phyloP scores from a whole-genome alignment of 805 yeast species.

The Pachysolen tannophilus region DNA sequence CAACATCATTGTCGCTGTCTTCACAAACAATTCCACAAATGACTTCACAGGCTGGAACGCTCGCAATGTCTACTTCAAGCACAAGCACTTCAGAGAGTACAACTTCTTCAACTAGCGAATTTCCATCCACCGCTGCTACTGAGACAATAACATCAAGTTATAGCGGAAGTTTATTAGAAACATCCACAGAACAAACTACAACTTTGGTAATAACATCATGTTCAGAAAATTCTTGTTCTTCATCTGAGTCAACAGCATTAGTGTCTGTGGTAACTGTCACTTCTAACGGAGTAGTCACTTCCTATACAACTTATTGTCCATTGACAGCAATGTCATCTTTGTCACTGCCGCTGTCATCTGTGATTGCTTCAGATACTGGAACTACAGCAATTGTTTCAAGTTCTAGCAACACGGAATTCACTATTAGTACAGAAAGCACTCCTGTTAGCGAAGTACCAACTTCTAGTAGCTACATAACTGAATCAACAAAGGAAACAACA shows the following conservation, averaged over 20 bases:
- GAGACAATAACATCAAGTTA: conserved; percentile 28
- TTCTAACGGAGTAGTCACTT: conserved; percentile 11
- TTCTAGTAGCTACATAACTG: no score
- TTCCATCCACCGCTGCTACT: conserved; percentile 23
- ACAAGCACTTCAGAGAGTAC: no score
- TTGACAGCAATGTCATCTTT: conserved; percentile 9
- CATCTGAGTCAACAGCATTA: conserved; percentile 7
- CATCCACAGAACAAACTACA: conserved; percentile 5
- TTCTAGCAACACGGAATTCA: no score
- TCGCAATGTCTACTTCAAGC: no score
- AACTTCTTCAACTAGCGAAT: conserved; percentile 16
- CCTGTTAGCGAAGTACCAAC: no score
- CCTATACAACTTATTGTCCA: conserved; percentile 17
- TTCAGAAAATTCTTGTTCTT: conserved; percentile 7
- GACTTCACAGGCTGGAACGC: no score
- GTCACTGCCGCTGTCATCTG: no score
- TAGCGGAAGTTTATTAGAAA: conserved; percentile 12
- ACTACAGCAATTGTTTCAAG: no score
- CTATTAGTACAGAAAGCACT: no score
- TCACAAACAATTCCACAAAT: no score
- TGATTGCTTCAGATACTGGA: no score
- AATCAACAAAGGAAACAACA: conserved; percentile 17
- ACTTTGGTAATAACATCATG: conserved; percentile 16
- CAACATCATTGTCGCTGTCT: no score
- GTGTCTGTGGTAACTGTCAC: conserved; percentile 12